Base-by-base conservation (phyloP, 1,284 basidiomycete genomes). In the Sporisorium iseilematis-ciliati region DNA sequence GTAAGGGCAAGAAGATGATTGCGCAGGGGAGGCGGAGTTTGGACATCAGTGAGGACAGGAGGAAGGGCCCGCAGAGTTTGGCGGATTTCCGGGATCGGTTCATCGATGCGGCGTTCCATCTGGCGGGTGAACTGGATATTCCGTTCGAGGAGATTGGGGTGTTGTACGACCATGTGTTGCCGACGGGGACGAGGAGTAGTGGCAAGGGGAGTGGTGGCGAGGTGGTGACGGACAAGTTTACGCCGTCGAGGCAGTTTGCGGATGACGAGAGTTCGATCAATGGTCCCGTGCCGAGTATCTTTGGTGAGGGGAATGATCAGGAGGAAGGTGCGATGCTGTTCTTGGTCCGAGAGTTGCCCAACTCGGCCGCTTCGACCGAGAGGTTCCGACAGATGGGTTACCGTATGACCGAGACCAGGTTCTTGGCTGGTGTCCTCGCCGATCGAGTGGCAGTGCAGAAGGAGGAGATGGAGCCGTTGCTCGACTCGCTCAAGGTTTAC, bases 141-240 rank as follows among this genome's bases (percentile, higher is more conserved):
- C 85, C 87, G 0, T 82, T 88, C 53, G 85, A 87, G 67, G 82
- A 86, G 54, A 73, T 76, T 92, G 94, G 94, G 4, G 88, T 88
- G 33, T 87, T 95, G 65, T 88, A 88, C 76, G 87, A 88, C 78
- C 86, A 86, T 55, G 86, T 88, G 21, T 78, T 88, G 25, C 86
- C 86, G 7, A 88, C 87, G 20, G 87, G 87, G 41, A 87, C 87
- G 3, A 74, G 69, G 23, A 45, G 63, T 10, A 63, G 52, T 41
- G 57, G 53, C 26, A 46, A 38, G 16, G 35, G 12, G 4, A 5
- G 12, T 2, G 29, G 29, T 5, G 29, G 18, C 49, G 53, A 20
- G 49, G 33, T 21, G 57, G 29, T 62, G 31, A 31, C 60, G 7
- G 74, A 74, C 61, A 69, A 73, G 63, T 75, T 69, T 33, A 66